phyloP scores from a whole-genome alignment of 176 grass and related monocot species.

The Coix lacrymajobi region DNA sequence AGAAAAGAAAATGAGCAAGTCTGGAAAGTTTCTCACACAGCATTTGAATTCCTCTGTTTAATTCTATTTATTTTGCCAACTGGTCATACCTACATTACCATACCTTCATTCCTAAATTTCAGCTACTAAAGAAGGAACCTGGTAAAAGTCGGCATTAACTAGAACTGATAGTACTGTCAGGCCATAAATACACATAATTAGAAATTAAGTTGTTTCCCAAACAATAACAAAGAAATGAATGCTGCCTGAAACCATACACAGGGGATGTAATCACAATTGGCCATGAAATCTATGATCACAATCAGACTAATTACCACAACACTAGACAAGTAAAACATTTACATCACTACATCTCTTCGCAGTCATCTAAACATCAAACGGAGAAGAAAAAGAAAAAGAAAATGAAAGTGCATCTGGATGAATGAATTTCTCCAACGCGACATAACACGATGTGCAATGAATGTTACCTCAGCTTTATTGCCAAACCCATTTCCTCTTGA shows the following conservation, averaged over 20 bases:
- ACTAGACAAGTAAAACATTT: constrained; percentile 9
- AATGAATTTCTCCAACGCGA: background rate
- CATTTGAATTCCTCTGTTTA: background rate
- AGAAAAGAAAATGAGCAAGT: background rate
- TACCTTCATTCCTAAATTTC: background rate
- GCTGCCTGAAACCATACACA: background rate
- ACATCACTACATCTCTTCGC: background rate
- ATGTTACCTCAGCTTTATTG: constrained; percentile 66
- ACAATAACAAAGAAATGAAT: background rate
- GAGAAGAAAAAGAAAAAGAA: constrained; percentile 21
- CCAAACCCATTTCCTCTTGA: constrained; percentile 35
- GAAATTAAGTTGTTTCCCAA: background rate
- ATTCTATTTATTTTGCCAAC: background rate
- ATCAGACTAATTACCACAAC: background rate
- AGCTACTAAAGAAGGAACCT: background rate
- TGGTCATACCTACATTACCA: background rate
- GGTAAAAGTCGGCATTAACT: background rate
- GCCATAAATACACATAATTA: background rate
- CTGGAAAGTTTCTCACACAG: background rate
- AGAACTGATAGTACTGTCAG: background rate
- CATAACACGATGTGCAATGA: constrained; percentile 34
- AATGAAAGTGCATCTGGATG: background rate
- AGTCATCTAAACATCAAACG: constrained; percentile 1
- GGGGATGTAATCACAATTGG: background rate
- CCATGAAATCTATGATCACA: background rate